Percentiles rank a stretch among this genome's conserved stretches.
phyloP scores from a whole-genome alignment of 2,329 filamentous ascomycete genomes.

The Hymenoscyphus scutula region DNA sequence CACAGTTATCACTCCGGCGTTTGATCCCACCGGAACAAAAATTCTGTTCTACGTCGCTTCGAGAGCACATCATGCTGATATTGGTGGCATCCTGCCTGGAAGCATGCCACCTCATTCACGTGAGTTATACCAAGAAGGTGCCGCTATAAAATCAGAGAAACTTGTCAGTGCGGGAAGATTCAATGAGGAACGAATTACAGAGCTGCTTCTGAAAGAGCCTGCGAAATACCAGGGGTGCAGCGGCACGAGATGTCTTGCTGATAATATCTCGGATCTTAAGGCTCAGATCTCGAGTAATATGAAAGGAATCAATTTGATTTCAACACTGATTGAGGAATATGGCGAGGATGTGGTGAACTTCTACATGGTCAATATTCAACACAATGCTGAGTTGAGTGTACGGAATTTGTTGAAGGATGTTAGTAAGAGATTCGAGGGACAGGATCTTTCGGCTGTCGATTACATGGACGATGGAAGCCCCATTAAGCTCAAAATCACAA shows the following conservation, averaged over 20 bases:
- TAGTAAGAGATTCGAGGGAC: conserved; percentile 64
- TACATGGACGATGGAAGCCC: conserved; percentile 87
- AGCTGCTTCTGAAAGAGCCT: conserved; percentile 67
- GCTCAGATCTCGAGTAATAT: conserved; percentile 86
- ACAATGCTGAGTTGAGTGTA: conserved; percentile 75
- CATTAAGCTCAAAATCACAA: conserved; percentile 71
- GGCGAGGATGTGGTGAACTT: conserved; percentile 74
- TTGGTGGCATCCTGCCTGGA: conserved; percentile 77
- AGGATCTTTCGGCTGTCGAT: conserved; percentile 71
- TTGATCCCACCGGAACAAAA: conserved; percentile 57
- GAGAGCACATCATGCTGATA: conserved; percentile 75
- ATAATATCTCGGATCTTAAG: conserved; percentile 84
- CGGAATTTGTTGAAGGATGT: conserved; percentile 70
- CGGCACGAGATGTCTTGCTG: conserved; percentile 73
- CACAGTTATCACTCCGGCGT: conserved; percentile 77
- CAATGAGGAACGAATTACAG: conserved; percentile 71
- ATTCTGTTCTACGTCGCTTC: conserved; percentile 33
- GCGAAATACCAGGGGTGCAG: conserved; percentile 72
- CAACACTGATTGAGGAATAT: conserved; percentile 72
- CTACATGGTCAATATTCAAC: conserved; percentile 81
- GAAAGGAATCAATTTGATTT: conserved; percentile 78
- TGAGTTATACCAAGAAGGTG: conserved; percentile 63
- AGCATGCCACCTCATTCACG: conserved; percentile 78
- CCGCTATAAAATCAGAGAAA: conserved; percentile 63
- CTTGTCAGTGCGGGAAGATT: conserved; percentile 75